Evolutionary conservation across 768 basidiomycete genomes (phyloP), one percentile per base, ranked within the genome.

Genomic region (Xerocomellus intermedius): DNA sequence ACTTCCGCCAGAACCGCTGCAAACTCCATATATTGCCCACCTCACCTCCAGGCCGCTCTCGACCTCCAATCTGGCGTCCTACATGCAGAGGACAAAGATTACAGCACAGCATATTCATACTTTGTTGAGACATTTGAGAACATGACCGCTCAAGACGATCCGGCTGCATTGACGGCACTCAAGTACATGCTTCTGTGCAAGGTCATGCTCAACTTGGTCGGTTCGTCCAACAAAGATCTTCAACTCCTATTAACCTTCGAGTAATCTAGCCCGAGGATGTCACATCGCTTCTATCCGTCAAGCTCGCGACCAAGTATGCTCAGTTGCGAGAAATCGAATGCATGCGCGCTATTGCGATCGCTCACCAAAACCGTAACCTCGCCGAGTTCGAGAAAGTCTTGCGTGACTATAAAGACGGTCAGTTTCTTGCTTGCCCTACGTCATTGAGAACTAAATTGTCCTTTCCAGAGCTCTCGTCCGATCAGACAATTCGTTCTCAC

Each of bases 171-270:
- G 19, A 83, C 81, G 2, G 94, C 94, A 5, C 77, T 99, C 60
- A 98, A 99, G 73, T 98, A 99, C 73, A 97, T 98, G 96, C 79
- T 98, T 16, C 72, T 98, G 42, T 99, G 97, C 73, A 98, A 99
- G 70, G 87, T 99, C 68, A 99, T 99, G 96, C 78, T 98, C 59
- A 94, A 94, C 66, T 71, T 96, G 67, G 95, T 96, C 56, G 59
- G 86, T 78, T 43, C 26, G 21, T 49, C 38, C 28, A 6, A 26
- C n/a, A 17, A 21, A 21, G 4, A 39, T 33, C 44, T 12, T 13
- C 5, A 32, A 16, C 17, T 16, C 10, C 16, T 41, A 24, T 37
- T 45, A 9, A 57, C 28, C 32, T 7, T 32, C 53, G 28, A 38
- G 26, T 47, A 21, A 41, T 42, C 52, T 42, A 98, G 94, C 88